Evolutionary conservation across 179 eudicot genomes (phyloP).

Genomic region (Heliamphora pulchella): DNA sequence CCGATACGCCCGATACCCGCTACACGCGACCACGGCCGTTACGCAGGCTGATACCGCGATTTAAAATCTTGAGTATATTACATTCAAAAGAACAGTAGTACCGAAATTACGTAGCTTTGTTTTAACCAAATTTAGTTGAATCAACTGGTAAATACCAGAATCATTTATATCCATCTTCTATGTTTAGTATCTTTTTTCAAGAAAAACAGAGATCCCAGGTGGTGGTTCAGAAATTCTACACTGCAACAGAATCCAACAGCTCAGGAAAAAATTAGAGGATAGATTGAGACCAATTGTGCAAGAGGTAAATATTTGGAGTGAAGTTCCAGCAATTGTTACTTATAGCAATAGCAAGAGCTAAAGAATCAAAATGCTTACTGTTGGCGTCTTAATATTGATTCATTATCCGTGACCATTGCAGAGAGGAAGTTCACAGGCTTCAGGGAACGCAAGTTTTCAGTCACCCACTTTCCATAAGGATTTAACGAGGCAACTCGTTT

Average conservation of each 20-base stretch:
- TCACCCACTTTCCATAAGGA: constrained; percentile 91
- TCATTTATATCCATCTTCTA: background rate
- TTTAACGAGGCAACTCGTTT: constrained; percentile 68
- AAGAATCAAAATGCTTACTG: constrained; percentile 53
- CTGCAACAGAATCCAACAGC: background rate
- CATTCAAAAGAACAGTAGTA: background rate
- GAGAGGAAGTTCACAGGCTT: constrained; percentile 73
- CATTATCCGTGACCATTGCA: constrained; percentile 62
- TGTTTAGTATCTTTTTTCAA: background rate
- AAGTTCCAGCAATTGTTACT: background rate
- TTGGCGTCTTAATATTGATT: constrained; percentile 71
- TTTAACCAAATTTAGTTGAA: background rate
- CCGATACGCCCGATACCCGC: no score
- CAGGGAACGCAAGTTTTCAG: constrained; percentile 63
- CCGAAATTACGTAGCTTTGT: background rate
- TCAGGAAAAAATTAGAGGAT: background rate
- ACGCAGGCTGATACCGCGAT: no score
- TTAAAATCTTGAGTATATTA: background rate
- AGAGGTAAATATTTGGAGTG: background rate
- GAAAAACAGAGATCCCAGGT: background rate
- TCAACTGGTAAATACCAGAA: background rate
- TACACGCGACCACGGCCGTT: no score
- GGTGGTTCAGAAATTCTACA: background rate
- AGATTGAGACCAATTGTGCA: background rate
- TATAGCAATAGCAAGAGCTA: background rate